Evolutionary conservation across 2,329 filamentous ascomycete species (phyloP), one percentile per base, ranked within the genome.

Genomic region (Massarina eburnea): DNA sequence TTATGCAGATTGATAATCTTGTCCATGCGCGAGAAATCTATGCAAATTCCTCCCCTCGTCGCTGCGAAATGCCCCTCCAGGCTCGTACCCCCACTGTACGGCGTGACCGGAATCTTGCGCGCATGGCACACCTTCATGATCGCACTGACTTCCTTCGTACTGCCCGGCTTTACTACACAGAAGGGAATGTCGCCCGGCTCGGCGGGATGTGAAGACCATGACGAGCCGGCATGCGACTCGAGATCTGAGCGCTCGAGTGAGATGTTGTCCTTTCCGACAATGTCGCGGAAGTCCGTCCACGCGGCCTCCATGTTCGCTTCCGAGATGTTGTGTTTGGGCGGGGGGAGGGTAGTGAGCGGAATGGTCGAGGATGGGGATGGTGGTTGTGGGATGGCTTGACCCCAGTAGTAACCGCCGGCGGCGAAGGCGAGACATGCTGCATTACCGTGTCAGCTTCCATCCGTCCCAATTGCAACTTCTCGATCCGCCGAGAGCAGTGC

Each of bases 101-200:
- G 86, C 3, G 89, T 91, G 19, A 96, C 89, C 4, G 91, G 91
- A 52, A 96, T 94, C 45, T 79, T 79, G 32, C 91, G 79, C 61
- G 76, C 71, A 68, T 95, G 89, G 73, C 91, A 96, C 45, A 96
- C 74, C 73, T 92, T 91, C 85, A 95, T 92, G 48, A 96, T 82
- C 52, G 79, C 76, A n/a, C 87, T 86, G 8, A 95, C 90, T 58
- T 96, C 86, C 54, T 91, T 86, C 1, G 91, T 96, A 27, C 79
- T 83, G 34, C 73, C 76, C 0, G 91, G 91, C 64, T 85, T 92
- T 32, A 95, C 80, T 41, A 96, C 77, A 66, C 90, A 71, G 50
- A 78, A 78, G 2, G 77, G 75, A 9, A 72, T 55, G 41, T 79
- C 74, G 41, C 64, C 62, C 0, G 72, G 70, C 14, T 64, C 53